Evolutionary conservation across 768 basidiomycete species (phyloP).

Genomic region (Xerocomellus chrysenteron): DNA sequence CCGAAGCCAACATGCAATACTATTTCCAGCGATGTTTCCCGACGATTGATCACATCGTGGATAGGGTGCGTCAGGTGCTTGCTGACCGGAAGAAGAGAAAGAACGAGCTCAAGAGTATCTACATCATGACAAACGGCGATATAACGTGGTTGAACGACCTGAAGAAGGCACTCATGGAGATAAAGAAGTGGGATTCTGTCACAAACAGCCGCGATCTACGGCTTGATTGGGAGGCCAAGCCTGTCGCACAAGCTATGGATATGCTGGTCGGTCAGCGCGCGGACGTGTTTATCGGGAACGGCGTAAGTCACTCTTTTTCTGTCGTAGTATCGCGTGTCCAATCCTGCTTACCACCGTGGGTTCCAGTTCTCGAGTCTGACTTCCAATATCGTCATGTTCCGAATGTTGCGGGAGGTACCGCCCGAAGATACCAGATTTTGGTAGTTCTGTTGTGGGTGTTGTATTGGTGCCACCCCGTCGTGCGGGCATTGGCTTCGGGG

Average conservation of each 20-base stretch:
- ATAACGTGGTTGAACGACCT: constrained; percentile 48
- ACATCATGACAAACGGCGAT: constrained; percentile 66
- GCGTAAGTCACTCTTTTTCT: constrained; percentile 42
- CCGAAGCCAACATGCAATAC: constrained; percentile 29
- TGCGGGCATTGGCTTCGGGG: background rate
- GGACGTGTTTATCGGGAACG: constrained; percentile 68
- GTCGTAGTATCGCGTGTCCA: background rate
- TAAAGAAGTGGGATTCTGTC: constrained; percentile 48
- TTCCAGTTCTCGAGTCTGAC: constrained; percentile 50
- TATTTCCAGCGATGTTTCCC: constrained; percentile 56
- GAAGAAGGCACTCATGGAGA: constrained; percentile 37
- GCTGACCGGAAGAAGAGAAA: constrained; percentile 19
- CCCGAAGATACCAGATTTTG: constrained; percentile 42
- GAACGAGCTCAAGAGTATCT: constrained; percentile 45
- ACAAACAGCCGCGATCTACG: constrained; percentile 54
- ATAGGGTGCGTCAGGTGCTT: constrained; percentile 31
- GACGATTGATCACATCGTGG: constrained; percentile 45
- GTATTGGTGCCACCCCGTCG: background rate
- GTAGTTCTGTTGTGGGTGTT: constrained; percentile 18
- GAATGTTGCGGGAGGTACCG: constrained; percentile 36
- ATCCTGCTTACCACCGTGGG: background rate
- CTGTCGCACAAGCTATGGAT: constrained; percentile 59
- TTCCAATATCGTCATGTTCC: constrained; percentile 46
- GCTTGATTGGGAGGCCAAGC: constrained; percentile 54
- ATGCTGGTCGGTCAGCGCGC: constrained; percentile 67